Evolutionary conservation across 139 green algal genomes (phyloP), one percentile per base, ranked within the genome.

Genomic region (Chlamydomonas sp.): DNA sequence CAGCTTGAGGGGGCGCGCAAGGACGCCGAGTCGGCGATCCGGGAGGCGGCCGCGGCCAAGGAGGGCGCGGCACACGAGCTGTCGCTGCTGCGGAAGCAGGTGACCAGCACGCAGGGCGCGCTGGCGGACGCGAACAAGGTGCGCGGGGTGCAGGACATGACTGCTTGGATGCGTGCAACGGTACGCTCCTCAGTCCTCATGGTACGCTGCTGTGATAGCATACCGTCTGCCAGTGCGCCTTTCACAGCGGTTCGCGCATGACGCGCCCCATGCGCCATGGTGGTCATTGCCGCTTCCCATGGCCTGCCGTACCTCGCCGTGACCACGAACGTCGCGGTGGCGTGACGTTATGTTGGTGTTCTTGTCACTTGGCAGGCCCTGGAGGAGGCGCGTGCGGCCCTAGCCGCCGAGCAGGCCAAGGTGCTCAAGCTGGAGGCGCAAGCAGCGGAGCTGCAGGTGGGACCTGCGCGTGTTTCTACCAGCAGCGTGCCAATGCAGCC

Each of bases 21-120:
- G 31, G 89, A 91, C 63, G 82, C 90, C 57, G 90, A 90, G 80
- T 59, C 73, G 1, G 87, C 87, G 20, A 77, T 88, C 16, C 60
- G 69, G 10, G 86, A 95, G 82, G 89, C 90, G 12, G 90, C 91
- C 18, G 93, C 91, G 0, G 91, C 94, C 63, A 95, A 95, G 85
- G 95, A 97, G 85, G 87, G 88, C 10, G 91, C 91, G 16, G 92
- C 87, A 1, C 80, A 90, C 2, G 95, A 98, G 93, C 82, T 97
- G 78, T 93, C 93, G 8, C 90, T 98, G 79, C 95, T 97, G 93
- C 92, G 94, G 0, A 90, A 94, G 58, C 95, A 98, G 91, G 91
- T 98, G 18, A 75, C 91, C 3, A 86, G 80, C 10, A 92, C 93
- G 15, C 92, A 96, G 85, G 78, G 80, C 8, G 81, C 90, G 61